Base-by-base conservation (phyloP, 495 filamentous ascomycete genomes). In the Daldinia bambusicola region DNA sequence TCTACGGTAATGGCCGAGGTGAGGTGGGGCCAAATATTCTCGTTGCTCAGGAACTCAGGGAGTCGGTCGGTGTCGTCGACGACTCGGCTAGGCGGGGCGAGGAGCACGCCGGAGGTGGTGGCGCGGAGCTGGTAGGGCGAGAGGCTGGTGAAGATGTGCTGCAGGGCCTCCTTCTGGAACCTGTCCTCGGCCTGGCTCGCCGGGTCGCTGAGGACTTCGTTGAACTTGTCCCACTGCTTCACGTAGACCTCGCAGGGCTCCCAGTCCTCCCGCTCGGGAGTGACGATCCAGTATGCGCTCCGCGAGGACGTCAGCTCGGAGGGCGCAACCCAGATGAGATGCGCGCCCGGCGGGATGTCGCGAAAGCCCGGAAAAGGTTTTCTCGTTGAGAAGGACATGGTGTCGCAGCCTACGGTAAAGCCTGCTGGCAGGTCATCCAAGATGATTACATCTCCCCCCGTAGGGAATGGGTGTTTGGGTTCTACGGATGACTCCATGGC, bases 171-270 rank as follows among this genome's bases (percentile, higher is more conserved):
- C 37, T 66, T 74, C 40, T 82, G 76, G 36, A 78, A 73, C 5
- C 65, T 75, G 18, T 72, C 71, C 66, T 83, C 82, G 32, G 75
- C 68, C n/a, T 78, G 67, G 62, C 74, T 80, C 2, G 78, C 69
- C n/a, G 75, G 71, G 1, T 83, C 81, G 14, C 72, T 76, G 5
- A 88, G 72, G 37, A 80, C 67, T 62, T 87, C 85, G 69, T 84
- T 79, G 62, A 78, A 89, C 56, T 66, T 82, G 70, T 91, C 83
- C 89, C 89, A 92, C 72, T 85, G 82, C 76, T 86, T 87, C 45
- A 89, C 75, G 61, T 86, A 81, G 12, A 88, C 77, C 30, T 79
- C 75, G 1, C 80, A 78, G 32, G 66, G 69, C 1, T 63, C 26
- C 18, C 40, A 3, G 32, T 66, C 63, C 4, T 37, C 34, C n/a